Evolutionary conservation across 169 alveolate genomes (phyloP).

Genomic region (Eimeria brunetti): DNA sequence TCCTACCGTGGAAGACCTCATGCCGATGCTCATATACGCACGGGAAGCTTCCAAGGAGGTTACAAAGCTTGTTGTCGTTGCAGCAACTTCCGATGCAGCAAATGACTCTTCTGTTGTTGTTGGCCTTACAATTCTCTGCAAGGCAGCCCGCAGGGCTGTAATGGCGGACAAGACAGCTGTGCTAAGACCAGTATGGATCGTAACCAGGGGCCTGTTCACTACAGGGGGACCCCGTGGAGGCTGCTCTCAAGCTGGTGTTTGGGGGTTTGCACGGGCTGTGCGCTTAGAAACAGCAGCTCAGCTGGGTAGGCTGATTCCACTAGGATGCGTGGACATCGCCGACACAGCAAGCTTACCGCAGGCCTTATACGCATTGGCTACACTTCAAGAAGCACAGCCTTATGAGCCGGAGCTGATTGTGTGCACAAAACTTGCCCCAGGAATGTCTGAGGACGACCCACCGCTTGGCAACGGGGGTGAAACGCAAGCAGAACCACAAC

Average conservation of each 20-base stretch:
- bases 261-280: conserved; percentile 86
- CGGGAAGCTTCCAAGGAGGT: background rate
- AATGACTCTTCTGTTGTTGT: conserved; percentile 21
- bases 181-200: conserved; percentile 36
- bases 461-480: conserved; percentile 5
- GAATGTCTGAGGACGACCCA: background rate
- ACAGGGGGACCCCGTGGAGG: background rate
- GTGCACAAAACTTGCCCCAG: background rate
- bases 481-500: conserved; percentile 7
- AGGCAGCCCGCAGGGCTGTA: conserved; percentile 47
- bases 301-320: conserved; percentile 18
- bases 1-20: conserved; percentile 20
- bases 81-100: conserved; percentile 16
- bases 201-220: conserved; percentile 5
- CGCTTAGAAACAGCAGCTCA: conserved; percentile 79
- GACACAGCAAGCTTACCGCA: conserved; percentile 16
- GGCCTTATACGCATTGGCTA: conserved; percentile 31
- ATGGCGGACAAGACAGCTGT: conserved; percentile 47
- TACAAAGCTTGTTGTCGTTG: conserved; percentile 14
- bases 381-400: conserved; percentile 32
- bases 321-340: conserved; percentile 81
- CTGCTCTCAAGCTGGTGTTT: conserved; percentile 84
- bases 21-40: background rate
- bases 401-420: conserved; percentile 69
- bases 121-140: conserved; percentile 45